Evolutionary conservation across 495 filamentous ascomycete species (phyloP).

Genomic region (Saxophila tyrrhenica): DNA sequence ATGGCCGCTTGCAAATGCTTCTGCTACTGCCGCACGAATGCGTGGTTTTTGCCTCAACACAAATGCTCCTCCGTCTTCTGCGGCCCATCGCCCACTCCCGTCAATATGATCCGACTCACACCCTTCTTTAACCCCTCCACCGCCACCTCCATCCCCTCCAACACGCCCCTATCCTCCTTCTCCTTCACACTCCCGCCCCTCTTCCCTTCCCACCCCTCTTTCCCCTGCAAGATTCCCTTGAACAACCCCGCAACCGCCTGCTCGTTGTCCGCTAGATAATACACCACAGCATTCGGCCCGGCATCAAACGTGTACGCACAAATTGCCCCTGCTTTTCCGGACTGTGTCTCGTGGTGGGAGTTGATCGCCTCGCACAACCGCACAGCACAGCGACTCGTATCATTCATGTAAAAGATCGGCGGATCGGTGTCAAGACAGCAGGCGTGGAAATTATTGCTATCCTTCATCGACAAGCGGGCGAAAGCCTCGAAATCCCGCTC

Average conservation of each 20-base stretch:
- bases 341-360: slow-evolving; percentile 21
- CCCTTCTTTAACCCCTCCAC: slow-evolving; percentile 56
- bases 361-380: slow-evolving; percentile 84
- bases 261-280: slow-evolving; percentile 72
- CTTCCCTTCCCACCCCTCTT: slow-evolving; percentile 38
- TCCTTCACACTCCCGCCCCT: slow-evolving; percentile 40
- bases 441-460: slow-evolving; percentile 94
- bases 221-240: slow-evolving; percentile 38
- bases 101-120: slow-evolving; percentile 79
- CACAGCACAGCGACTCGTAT: slow-evolving; percentile 74
- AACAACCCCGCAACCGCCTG: slow-evolving; percentile 60
- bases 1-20: no score
- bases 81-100: slow-evolving; percentile 83
- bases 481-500: slow-evolving; percentile 75
- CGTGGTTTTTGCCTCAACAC: no score
- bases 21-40: no score
- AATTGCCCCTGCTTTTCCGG: slow-evolving; percentile 41
- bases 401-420: slow-evolving; percentile 97
- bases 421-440: slow-evolving; percentile 89
- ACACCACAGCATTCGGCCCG: slow-evolving; percentile 92
- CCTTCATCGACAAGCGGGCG: slow-evolving; percentile 82
- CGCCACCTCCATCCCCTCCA: slow-evolving; percentile 38
- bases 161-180: slow-evolving; percentile 28
- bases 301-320: slow-evolving; percentile 97
- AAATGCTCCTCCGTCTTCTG: slow-evolving; percentile 65